Conservation (phyloP, 2,329 filamentous ascomycete species). For the Botryotinia narcissicola region DNA sequence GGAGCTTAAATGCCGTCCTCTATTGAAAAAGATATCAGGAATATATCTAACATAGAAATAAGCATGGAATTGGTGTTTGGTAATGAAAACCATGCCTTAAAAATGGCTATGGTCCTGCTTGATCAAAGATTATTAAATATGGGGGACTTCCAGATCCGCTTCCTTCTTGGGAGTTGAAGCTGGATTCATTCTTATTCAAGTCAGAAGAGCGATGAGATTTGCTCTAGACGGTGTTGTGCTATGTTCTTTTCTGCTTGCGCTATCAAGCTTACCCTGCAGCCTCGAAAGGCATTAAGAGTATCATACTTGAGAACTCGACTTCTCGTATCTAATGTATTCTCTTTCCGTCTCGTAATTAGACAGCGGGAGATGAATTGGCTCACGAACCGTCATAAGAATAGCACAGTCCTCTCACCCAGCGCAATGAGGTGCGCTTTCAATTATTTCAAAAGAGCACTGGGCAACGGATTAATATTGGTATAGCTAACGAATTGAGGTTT, state of each 20-base stretch:
- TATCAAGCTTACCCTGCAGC: neutral
- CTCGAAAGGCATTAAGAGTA: neutral
- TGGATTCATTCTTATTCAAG: neutral
- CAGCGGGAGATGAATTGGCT: fast-evolving
- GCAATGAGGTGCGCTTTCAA: neutral
- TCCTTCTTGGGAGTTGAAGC: neutral
- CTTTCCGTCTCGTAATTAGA: neutral
- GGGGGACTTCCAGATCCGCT: fast-evolving
- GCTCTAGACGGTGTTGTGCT: neutral
- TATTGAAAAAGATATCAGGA: neutral
- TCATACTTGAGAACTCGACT: neutral
- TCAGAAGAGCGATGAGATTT: neutral
- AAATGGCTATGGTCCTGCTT: neutral
- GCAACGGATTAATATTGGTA: neutral
- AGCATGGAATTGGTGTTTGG: neutral
- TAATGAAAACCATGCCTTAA: neutral
- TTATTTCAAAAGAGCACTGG: neutral
- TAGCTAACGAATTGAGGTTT: neutral
- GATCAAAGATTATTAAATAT: neutral
- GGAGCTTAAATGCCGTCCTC: neutral
- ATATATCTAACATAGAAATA: neutral
- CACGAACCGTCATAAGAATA: fast-evolving
- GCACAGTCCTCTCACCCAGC: fast-evolving
- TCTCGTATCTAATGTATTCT: neutral
- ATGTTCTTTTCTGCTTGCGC: neutral